Evolutionary conservation across 2,329 filamentous ascomycete species (phyloP), one percentile per base, ranked within the genome.

Genomic region (Thielaviopsis populi): DNA sequence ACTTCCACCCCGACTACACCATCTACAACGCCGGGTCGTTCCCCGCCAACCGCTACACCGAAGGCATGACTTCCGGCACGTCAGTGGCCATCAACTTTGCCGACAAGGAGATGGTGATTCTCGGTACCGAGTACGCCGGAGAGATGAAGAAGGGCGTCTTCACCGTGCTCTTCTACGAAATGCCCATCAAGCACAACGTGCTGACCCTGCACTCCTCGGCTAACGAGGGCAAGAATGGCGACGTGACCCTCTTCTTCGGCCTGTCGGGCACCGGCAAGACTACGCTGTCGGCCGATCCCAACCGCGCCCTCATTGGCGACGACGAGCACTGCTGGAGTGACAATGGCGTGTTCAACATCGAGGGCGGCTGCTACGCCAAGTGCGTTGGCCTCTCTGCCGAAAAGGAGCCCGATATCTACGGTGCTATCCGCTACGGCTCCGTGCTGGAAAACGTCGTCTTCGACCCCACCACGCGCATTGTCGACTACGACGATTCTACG

Each of bases 241-340:
- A 99, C 73, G 94, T 99, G 65, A 97, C 94, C 15, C 89, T 99
- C 71, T 99, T 99, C 87, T 99, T 99, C 79, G 94, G 94, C 75
- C 86, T 99, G 62, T 99, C 94, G 19, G 94, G 94, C 69, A 99
- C 94, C 64, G 94, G 94, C 78, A 99, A 99, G 87, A 99, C 94
- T 60, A 99, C 94, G 2, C 82, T 99, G 67, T 97, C 94, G 67
- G 94, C 94, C 66, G 94, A 99, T 76, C 91, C 91, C 71, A 95
- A 96, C 82, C 91, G 94, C 74, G 86, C 89, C 69, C 79, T 99
- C 72, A 99, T 99, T 71, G 94, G 94, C 74, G 94, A 99, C 72
- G 94, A 99, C 74, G 94, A 99, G 86, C 94, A 99, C 84, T 97
- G 94, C 87, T 99, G 94, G 94, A 91, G 86, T 70, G 94, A 99